phyloP scores from a whole-genome alignment of 306 rosid species.

The Bauhinia variegata region DNA sequence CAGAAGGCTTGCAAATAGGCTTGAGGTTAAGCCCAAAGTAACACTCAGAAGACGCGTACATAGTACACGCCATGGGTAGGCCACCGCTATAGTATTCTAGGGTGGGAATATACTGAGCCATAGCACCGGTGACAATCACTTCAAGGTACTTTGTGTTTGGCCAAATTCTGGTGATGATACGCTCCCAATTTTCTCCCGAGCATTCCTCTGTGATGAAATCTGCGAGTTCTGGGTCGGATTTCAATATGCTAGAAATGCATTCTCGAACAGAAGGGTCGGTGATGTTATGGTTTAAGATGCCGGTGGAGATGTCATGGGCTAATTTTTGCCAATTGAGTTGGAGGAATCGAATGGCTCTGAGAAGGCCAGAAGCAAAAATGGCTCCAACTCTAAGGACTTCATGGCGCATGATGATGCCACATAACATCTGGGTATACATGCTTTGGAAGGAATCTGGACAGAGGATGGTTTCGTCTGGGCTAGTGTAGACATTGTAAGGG shows the following conservation, averaged over 20 bases:
- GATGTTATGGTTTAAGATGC: slow-evolving; percentile 66
- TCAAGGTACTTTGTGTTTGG: slow-evolving; percentile 91
- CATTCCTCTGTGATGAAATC: slow-evolving; percentile 60
- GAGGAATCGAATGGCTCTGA: slow-evolving; percentile 83
- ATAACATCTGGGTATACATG: slow-evolving; percentile 94
- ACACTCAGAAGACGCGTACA: slow-evolving; percentile 96
- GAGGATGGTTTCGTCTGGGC: slow-evolving; percentile 80
- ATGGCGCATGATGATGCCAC: slow-evolving; percentile 80
- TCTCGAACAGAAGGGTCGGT: slow-evolving; percentile 56
- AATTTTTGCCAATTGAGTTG: slow-evolving; percentile 70
- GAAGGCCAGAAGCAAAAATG: slow-evolving; percentile 89
- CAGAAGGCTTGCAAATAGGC: slow-evolving; percentile 71
- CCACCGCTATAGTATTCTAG: slow-evolving; percentile 76
- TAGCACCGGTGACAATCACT: slow-evolving; percentile 91
- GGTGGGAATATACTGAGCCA: slow-evolving; percentile 91
- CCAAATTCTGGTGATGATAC: slow-evolving; percentile 82
- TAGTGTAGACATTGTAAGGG: slow-evolving; percentile 77
- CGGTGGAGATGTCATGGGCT: slow-evolving; percentile 61
- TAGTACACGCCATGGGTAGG: slow-evolving; percentile 76
- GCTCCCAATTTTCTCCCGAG: slow-evolving; percentile 59
- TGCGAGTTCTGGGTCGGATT: slow-evolving; percentile 62
- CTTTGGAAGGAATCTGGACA: slow-evolving; percentile 81
- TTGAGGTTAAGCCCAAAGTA: slow-evolving; percentile 82
- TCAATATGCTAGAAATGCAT: slow-evolving; percentile 48
- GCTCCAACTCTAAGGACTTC: slow-evolving; percentile 88